phyloP scores from a whole-genome alignment of 169 alveolate genomes.

The Perkinsus olseni region DNA sequence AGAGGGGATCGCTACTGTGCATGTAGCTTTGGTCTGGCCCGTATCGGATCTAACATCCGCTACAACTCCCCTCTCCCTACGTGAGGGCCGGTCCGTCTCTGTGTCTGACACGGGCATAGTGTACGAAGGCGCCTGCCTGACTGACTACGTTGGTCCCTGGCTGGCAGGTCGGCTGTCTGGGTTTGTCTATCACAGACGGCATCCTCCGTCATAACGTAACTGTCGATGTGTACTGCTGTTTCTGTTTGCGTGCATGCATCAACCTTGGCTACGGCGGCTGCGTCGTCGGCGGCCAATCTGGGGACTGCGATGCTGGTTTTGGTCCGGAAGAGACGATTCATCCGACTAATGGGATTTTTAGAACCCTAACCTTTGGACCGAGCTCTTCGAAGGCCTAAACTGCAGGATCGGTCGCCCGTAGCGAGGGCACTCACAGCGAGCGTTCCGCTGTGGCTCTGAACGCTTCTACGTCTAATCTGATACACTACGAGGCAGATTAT shows the following conservation, averaged over 20 bases:
- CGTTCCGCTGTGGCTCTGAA: too few species aligned
- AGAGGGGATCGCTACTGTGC: background rate
- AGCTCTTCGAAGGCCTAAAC: too few species aligned
- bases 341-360: too few species aligned
- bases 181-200: background rate
- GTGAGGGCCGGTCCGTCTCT: background rate
- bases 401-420: too few species aligned
- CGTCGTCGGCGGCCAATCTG: background rate
- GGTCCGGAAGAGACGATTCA: too few species aligned
- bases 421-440: too few species aligned
- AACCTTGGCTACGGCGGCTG: background rate
- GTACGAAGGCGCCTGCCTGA: too few species aligned
- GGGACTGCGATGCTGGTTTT: background rate
- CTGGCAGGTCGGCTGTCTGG: background rate
- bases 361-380: too few species aligned
- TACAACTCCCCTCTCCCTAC: background rate
- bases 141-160: background rate
- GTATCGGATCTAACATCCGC: background rate
- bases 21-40: background rate
- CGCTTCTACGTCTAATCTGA: too few species aligned
- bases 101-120: background rate
- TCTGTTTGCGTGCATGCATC: background rate
- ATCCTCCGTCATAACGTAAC: background rate
- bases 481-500: too few species aligned
- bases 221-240: background rate